Conservation (phyloP, 164 flowering plant species). For the Vitis amurensis region DNA sequence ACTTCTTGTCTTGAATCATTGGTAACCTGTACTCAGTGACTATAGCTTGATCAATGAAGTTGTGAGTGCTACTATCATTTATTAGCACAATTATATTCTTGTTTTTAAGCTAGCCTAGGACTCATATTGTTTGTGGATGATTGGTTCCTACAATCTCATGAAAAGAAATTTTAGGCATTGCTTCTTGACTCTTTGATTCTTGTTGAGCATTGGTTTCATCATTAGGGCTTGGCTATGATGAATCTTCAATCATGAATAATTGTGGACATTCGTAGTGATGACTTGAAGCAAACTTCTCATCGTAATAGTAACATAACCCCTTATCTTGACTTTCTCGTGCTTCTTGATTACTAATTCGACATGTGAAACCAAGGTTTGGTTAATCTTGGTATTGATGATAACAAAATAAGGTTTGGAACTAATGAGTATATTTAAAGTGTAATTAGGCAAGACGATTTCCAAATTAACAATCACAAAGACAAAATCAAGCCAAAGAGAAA, state of each 20-base stretch:
- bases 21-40: not conserved
- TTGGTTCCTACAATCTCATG: constrained; percentile 8
- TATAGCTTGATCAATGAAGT: constrained; percentile 13
- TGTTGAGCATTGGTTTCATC: too few relatives aligned
- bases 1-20: not conserved
- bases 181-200: too few relatives aligned
- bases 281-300: not conserved
- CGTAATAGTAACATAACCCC: not conserved
- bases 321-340: not conserved
- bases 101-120: not conserved
- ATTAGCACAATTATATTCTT: not conserved
- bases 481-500: too few relatives aligned
- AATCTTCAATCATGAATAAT: constrained; percentile 3
- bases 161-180: not conserved
- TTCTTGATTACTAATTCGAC: not conserved
- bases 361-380: too few relatives aligned
- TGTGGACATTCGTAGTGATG: not conserved
- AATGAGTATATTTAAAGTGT: too few relatives aligned
- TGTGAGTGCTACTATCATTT: constrained; percentile 21
- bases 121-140: not conserved
- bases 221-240: too few relatives aligned
- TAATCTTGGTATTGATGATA: too few relatives aligned
- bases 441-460: too few relatives aligned
- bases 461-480: too few relatives aligned
- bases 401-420: too few relatives aligned